Conservation (phyloP, 495 filamentous ascomycete species). For the Cenococcum geophilum region DNA sequence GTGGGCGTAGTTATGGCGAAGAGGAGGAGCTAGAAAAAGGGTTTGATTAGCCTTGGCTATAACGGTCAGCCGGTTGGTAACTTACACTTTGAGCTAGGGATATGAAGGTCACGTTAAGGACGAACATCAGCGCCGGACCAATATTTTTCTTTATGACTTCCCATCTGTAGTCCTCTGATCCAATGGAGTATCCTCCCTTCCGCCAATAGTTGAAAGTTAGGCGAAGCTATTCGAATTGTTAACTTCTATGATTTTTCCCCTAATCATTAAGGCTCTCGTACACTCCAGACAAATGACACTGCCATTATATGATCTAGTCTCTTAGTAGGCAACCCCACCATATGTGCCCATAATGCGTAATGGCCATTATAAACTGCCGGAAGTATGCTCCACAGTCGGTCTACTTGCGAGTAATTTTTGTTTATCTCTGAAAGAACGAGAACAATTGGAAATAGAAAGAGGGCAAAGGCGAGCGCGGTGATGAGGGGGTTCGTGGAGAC, state of each 20-base stretch:
- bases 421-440: conserved; percentile 74
- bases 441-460: conserved; percentile 61
- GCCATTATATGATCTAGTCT: conserved; percentile 67
- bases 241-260: not conserved
- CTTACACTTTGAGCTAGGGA: conserved; percentile 72
- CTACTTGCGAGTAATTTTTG: conserved; percentile 90
- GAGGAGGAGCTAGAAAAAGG: conserved; percentile 49
- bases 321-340: conserved; percentile 63
- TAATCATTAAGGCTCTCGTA: conserved; percentile 41
- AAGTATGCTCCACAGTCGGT: conserved; percentile 83
- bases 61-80: conserved; percentile 6
- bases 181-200: conserved; percentile 82
- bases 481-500: conserved; percentile 82
- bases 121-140: conserved; percentile 57
- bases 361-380: conserved; percentile 87
- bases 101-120: conserved; percentile 87
- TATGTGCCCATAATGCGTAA: conserved; percentile 70
- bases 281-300: conserved; percentile 73
- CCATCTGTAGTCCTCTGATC: conserved; percentile 95
- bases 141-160: conserved; percentile 47
- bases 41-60: not conserved
- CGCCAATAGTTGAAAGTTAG: conserved; percentile 97
- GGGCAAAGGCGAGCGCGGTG: conserved; percentile 63
- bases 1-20: conserved; percentile 70
- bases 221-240: conserved; percentile 47